Conservation (phyloP, 768 basidiomycete genomes). For the Chalciporus pseudorubinellus region DNA sequence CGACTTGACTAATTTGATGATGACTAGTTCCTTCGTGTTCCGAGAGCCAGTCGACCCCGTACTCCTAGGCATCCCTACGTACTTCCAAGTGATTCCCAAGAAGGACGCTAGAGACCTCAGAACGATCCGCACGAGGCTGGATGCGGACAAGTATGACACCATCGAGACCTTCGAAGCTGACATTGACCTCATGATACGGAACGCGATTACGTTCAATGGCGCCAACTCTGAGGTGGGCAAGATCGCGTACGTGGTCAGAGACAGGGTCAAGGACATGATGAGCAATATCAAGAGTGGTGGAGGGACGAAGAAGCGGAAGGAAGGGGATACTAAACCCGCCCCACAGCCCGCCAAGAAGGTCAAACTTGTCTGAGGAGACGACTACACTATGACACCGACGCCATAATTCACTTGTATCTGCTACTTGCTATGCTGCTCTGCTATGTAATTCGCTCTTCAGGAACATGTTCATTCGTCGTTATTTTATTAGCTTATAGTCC, state of each 20-base stretch:
- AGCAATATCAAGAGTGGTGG: conserved; percentile 41
- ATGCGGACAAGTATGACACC: conserved; percentile 77
- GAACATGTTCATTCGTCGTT: background rate
- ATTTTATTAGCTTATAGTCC: background rate
- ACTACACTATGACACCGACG: conserved; percentile 22
- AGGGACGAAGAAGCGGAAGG: conserved; percentile 69
- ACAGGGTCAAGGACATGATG: conserved; percentile 55
- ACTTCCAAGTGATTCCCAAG: conserved; percentile 80
- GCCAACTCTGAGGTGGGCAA: conserved; percentile 74
- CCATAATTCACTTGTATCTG: conserved; percentile 31
- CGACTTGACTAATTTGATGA: background rate
- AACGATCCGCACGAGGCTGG: conserved; percentile 79
- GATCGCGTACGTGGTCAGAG: conserved; percentile 49
- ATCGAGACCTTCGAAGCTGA: conserved; percentile 82
- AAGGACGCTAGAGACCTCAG: conserved; percentile 86
- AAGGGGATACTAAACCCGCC: conserved; percentile 55
- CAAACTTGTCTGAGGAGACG: conserved; percentile 49
- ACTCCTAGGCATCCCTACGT: conserved; percentile 77
- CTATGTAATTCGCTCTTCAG: conserved; percentile 28
- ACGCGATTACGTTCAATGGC: conserved; percentile 89
- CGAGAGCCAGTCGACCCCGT: conserved; percentile 89
- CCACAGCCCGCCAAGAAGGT: conserved; percentile 68
- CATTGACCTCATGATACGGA: conserved; percentile 81
- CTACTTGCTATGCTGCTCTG: conserved; percentile 29
- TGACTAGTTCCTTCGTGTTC: conserved; percentile 67